phyloP scores from a whole-genome alignment of 164 flowering plant species.

The Litsea cubeba region DNA sequence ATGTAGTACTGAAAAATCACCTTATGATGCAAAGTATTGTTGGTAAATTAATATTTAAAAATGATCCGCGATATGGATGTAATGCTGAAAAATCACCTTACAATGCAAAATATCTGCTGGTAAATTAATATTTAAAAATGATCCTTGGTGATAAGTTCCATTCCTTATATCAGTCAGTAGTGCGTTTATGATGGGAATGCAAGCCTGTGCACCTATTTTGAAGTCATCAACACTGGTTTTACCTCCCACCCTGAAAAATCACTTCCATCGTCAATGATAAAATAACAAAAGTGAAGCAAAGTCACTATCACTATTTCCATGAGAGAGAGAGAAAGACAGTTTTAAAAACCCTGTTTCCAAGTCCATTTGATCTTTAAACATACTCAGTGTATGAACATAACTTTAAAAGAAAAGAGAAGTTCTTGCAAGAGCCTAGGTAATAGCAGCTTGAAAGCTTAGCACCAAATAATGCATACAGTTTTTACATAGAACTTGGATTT shows the following conservation, averaged over 20 bases:
- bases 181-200: conserved; percentile 68
- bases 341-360: not conserved
- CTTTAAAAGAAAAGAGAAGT: not conserved
- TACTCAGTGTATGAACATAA: not conserved
- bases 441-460: not conserved
- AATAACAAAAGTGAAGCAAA: not conserved
- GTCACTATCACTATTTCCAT: too few species aligned
- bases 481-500: not conserved
- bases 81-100: conserved; percentile 2
- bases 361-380: not conserved
- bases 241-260: conserved; percentile 50
- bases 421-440: too few species aligned
- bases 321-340: not conserved
- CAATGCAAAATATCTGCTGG: conserved; percentile 29
- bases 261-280: not conserved
- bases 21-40: conserved; percentile 5
- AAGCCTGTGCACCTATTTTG: conserved; percentile 75
- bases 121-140: conserved; percentile 74
- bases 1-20: not conserved
- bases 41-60: conserved; percentile 81
- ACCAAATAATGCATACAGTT: not conserved
- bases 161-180: conserved; percentile 54
- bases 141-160: conserved; percentile 42
- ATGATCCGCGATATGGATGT: conserved; percentile 26
- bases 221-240: conserved; percentile 58